Percentiles rank a stretch among this genome's conserved stretches.
Conservation (phyloP, 352 stramenopile genomes). For the Globisporangium barbulae region DNA sequence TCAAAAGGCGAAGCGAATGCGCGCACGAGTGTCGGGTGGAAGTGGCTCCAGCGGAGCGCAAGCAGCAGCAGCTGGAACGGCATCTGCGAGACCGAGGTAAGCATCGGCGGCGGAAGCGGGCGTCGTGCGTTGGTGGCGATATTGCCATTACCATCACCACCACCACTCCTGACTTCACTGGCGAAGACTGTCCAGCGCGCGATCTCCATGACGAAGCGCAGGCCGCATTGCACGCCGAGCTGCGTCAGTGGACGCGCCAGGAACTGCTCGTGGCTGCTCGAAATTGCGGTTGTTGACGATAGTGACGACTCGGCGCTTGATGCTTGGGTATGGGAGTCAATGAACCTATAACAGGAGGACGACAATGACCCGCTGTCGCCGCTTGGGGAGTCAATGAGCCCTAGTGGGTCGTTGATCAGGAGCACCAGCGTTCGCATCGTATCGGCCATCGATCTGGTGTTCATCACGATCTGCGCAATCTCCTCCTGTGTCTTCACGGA, state of each 20-base stretch:
- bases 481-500: neutral
- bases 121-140: too few species aligned
- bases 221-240: conserved; percentile 43
- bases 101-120: conserved; percentile 20
- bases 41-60: conserved; percentile 69
- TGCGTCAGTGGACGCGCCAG: conserved; percentile 31
- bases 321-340: conserved; percentile 1
- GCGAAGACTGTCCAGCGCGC: conserved; percentile 21
- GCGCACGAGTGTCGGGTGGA: conserved; percentile 43
- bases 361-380: neutral
- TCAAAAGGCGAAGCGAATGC: conserved; percentile 38
- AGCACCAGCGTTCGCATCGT: conserved; percentile 14
- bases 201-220: conserved; percentile 57
- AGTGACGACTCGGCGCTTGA: neutral
- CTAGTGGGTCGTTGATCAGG: conserved; percentile 10
- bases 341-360: neutral
- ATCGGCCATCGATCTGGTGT: neutral
- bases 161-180: neutral
- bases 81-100: conserved; percentile 36
- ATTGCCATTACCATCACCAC: neutral
- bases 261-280: conserved; percentile 15
- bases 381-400: conserved; percentile 5
- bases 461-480: neutral
- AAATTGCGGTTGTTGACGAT: neutral
- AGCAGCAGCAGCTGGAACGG: conserved; percentile 72